phyloP scores from a whole-genome alignment of 75 land plant species.

The Sequoia sempervirens region DNA sequence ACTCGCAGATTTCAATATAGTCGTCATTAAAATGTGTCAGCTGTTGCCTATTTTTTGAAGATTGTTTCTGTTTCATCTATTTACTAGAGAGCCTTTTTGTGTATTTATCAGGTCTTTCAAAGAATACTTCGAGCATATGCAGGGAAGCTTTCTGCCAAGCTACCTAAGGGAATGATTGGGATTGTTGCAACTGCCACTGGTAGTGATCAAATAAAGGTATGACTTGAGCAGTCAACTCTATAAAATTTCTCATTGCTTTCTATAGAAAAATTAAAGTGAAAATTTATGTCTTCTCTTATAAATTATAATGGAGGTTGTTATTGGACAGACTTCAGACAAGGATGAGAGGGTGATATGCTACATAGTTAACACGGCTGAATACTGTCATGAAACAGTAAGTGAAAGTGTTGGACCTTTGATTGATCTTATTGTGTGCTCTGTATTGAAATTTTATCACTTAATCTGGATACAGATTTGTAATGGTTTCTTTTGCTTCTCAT shows the following conservation, averaged over 20 bases:
- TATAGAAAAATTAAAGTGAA: neutral
- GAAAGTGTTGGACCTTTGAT: too few species aligned
- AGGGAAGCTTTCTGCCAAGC: constrained; percentile 63
- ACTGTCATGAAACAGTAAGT: constrained; percentile 95
- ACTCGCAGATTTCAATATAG: too few species aligned
- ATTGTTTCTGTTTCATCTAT: too few species aligned
- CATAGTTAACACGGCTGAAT: constrained; percentile 97
- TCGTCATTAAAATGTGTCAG: too few species aligned
- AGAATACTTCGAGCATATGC: constrained; percentile 90
- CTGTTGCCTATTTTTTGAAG: too few species aligned
- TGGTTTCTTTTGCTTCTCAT: neutral
- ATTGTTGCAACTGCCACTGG: constrained; percentile 97
- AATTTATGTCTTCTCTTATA: neutral
- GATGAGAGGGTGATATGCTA: constrained; percentile 96
- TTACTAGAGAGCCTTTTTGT: too few species aligned
- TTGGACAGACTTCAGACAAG: constrained; percentile 80
- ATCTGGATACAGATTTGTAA: neutral
- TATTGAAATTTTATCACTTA: neutral
- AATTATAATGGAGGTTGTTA: neutral
- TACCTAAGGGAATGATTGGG: constrained; percentile 92
- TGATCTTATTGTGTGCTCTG: neutral
- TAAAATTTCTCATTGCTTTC: neutral
- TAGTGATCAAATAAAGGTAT: constrained; percentile 90
- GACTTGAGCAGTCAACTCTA: neutral
- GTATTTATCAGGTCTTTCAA: constrained; percentile 72